Evolutionary conservation across 495 filamentous ascomycete genomes (phyloP), one percentile per base, ranked within the genome.

Genomic region (Xylaria grammica): DNA sequence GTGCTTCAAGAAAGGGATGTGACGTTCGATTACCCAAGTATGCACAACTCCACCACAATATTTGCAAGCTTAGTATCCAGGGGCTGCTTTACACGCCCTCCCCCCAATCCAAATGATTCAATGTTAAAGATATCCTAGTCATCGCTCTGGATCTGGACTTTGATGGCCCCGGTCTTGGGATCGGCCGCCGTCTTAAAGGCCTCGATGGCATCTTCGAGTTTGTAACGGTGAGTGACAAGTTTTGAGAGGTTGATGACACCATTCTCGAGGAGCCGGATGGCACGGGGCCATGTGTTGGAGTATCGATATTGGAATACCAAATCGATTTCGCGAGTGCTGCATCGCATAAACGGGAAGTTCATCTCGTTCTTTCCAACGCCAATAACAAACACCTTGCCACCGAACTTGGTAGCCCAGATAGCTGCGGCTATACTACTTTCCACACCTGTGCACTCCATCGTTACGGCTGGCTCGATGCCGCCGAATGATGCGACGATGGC

Each of bases 291-390:
- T 50, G 91, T 96, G 81, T 97, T 98, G 79, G 82, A 84, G 81
- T 97, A 97, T 58, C 94, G 86, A 79, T 98, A 97, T 82, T 97
- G 94, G 79, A 96, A 96, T 79, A 94, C 90, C 60, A 98, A 78
- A 75, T 97, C 94, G 69, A 98, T 88, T 80, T 98, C 94, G 70
- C 91, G 85, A 15, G 92, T 94, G 71, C 90, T 93, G 32, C 91
- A 82, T 66, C 92, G 83, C 92, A 96, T 96, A 78, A 97, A 97
- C 40, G 93, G 93, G 66, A 97, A 89, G 72, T 86, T 90, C 83
- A 96, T 93, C 85, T 96, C 92, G 71, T 92, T 92, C 87, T 90
- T 95, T 66, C 93, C 93, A 2, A 97, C 93, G 27, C 93, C 93
- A 67, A 95, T 93, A 49, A 97, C 88, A 70, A 96, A 96, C 36